A percentile compares a stretch with the other conserved stretches of the same genome.
Conservation (phyloP, 2,329 filamentous ascomycete species). For the Botrytis fabae region DNA sequence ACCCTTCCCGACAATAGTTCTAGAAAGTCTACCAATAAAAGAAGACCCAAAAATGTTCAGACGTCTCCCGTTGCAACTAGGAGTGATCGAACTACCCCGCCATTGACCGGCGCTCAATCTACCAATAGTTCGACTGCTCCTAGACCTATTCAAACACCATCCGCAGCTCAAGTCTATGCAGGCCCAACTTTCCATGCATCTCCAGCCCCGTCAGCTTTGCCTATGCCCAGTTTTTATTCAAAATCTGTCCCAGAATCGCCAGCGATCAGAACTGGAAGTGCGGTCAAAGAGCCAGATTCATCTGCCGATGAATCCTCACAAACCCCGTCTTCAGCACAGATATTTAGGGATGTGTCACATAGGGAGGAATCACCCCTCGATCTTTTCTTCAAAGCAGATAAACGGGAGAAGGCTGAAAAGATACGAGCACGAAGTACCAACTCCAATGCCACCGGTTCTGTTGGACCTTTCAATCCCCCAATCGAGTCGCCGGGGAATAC, state of each 20-base stretch:
- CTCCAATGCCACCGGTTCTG: conserved; percentile 48
- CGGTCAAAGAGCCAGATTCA: conserved; percentile 46
- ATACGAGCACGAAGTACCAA: conserved; percentile 58
- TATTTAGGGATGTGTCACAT: conserved; percentile 55
- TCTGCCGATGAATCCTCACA: conserved; percentile 43
- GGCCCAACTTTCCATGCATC: conserved; percentile 95
- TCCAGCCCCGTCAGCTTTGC: conserved; percentile 84
- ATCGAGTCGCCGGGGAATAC: conserved; percentile 44
- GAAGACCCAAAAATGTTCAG: conserved; percentile 38
- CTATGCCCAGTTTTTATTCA: conserved; percentile 84
- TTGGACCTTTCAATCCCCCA: conserved; percentile 55
- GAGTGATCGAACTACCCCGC: conserved; percentile 35
- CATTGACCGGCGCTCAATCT: conserved; percentile 35
- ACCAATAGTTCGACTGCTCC: conserved; percentile 40
- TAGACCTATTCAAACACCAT: conserved; percentile 46
- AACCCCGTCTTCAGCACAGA: conserved; percentile 48
- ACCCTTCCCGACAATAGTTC: conserved; percentile 33
- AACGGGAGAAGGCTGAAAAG: conserved; percentile 76
- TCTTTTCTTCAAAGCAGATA: conserved; percentile 84
- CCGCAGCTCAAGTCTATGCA: conserved; percentile 60
- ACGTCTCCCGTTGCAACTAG: conserved; percentile 36
- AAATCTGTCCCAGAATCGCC: conserved; percentile 71
- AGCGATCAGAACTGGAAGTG: conserved; percentile 45
- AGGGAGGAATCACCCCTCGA: conserved; percentile 77
- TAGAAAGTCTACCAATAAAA: conserved; percentile 39